phyloP scores from a whole-genome alignment of 495 filamentous ascomycete genomes.

The Mytilinidion resinicola region DNA sequence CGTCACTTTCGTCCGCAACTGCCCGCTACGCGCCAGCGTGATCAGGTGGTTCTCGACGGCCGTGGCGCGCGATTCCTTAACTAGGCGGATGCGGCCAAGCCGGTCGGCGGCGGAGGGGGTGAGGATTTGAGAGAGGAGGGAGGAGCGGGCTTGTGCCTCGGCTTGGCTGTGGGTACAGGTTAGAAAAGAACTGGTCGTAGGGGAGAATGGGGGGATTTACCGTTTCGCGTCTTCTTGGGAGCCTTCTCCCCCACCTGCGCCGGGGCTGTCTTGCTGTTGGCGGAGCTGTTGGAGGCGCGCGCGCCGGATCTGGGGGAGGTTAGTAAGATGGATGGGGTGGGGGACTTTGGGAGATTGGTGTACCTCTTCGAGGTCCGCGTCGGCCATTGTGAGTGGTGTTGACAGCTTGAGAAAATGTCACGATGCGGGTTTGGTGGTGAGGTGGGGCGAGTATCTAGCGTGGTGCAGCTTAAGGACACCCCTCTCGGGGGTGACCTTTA shows the following conservation, averaged over 20 bases:
- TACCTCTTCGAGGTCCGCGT: slow-evolving; percentile 29
- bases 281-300: slow-evolving; percentile 89
- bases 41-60: slow-evolving; percentile 92
- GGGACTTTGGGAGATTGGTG: neutral
- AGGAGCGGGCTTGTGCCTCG: slow-evolving; percentile 60
- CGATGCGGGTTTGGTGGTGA: no score
- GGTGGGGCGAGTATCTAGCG: no score
- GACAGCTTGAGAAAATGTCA: no score
- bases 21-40: slow-evolving; percentile 79
- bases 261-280: slow-evolving; percentile 46
- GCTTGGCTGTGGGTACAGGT: slow-evolving; percentile 30
- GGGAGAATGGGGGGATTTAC: slow-evolving; percentile 36
- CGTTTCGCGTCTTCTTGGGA: slow-evolving; percentile 60
- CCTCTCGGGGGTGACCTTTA: no score
- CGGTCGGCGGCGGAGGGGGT: slow-evolving; percentile 89
- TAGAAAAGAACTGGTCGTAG: neutral
- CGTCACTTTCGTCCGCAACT: slow-evolving; percentile 79
- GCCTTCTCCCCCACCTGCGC: slow-evolving; percentile 43
- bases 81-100: slow-evolving; percentile 86
- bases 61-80: slow-evolving; percentile 83
- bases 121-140: slow-evolving; percentile 86
- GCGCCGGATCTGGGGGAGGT: slow-evolving; percentile 61
- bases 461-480: no score
- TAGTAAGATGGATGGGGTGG: slow-evolving; percentile 1
- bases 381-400: slow-evolving; percentile 19